These are phyloP conservation scores for Hemileccinum impolitum DNA, from an alignment of 768 basidiomycete species.

Conservation along the genomic window DNA sequence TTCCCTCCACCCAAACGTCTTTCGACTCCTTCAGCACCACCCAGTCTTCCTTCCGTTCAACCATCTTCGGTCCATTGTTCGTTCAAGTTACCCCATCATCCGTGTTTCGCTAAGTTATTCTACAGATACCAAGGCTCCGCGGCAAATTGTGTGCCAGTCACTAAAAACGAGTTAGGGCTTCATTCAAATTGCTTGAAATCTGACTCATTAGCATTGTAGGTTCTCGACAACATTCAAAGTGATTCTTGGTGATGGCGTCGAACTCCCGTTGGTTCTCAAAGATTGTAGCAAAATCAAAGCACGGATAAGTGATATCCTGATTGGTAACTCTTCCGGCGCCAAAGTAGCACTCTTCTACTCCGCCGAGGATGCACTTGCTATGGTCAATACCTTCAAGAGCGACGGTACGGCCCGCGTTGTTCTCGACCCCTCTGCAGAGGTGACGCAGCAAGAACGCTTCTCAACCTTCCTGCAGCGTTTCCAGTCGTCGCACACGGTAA, in stretches of 20 bases:
- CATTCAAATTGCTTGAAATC: not conserved
- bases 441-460: slow-evolving; percentile 46
- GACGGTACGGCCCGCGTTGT: slow-evolving; percentile 48
- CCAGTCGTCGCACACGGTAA: slow-evolving; percentile 51
- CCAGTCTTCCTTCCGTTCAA: slow-evolving; percentile 45
- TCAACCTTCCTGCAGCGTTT: slow-evolving; percentile 48
- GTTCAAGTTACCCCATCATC: slow-evolving; percentile 22
- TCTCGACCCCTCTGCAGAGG: slow-evolving; percentile 38
- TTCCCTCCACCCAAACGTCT: slow-evolving; percentile 36
- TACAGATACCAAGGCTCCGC: slow-evolving; percentile 26
- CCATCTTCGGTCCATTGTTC: slow-evolving; percentile 67
- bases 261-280: slow-evolving; percentile 47
- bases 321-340: slow-evolving; percentile 35
- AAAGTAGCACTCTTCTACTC: slow-evolving; percentile 63
- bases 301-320: slow-evolving; percentile 37
- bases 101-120: slow-evolving; percentile 3
- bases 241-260: slow-evolving; percentile 47
- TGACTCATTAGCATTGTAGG: slow-evolving; percentile 14
- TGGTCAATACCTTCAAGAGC: slow-evolving; percentile 52
- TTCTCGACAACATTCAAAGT: slow-evolving; percentile 40
- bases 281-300: slow-evolving; percentile 35
- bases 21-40: slow-evolving; percentile 16
- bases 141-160: not conserved
- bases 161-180: slow-evolving; percentile 20
- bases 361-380: slow-evolving; percentile 40